Conservation (phyloP, 495 filamentous ascomycete species). For the Terfezia claveryi region DNA sequence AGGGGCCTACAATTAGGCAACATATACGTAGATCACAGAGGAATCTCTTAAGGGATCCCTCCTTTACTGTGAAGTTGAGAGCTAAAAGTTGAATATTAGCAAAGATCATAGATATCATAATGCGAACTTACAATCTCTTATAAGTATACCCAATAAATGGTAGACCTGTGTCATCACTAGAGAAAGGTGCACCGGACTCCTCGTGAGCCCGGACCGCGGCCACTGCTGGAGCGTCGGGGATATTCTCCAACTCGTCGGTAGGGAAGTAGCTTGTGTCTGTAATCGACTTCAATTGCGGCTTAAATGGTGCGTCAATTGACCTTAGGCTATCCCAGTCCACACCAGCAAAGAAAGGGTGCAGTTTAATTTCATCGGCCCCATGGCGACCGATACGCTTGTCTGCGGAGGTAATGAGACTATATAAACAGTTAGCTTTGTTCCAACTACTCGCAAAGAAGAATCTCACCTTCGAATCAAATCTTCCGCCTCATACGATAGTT, state of each 20-base stretch:
- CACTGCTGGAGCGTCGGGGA: constrained; percentile 16
- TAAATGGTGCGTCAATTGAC: constrained; percentile 81
- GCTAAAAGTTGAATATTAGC: background rate
- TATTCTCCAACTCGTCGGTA: constrained; percentile 70
- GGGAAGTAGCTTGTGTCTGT: constrained; percentile 98
- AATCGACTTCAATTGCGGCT: constrained; percentile 72
- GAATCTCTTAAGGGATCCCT: background rate
- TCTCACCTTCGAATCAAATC: constrained; percentile 62
- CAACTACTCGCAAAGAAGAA: background rate
- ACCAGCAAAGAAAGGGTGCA: constrained; percentile 84
- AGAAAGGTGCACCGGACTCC: constrained; percentile 4
- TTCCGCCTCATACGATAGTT: constrained; percentile 68
- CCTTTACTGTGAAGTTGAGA: background rate
- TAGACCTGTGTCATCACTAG: constrained; percentile 59
- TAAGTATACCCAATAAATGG: constrained; percentile 98
- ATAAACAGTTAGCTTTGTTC: background rate
- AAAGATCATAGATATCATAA: background rate
- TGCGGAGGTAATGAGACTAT: constrained; percentile 71
- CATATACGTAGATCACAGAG: no score
- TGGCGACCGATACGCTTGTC: constrained; percentile 70
- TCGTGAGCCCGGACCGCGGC: constrained; percentile 31
- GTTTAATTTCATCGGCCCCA: constrained; percentile 75
- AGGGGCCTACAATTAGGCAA: no score
- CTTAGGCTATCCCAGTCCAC: constrained; percentile 84
- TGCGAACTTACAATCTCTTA: constrained; percentile 79